Conservation (phyloP, 768 basidiomycete species). For the Pluteus cervinus region DNA sequence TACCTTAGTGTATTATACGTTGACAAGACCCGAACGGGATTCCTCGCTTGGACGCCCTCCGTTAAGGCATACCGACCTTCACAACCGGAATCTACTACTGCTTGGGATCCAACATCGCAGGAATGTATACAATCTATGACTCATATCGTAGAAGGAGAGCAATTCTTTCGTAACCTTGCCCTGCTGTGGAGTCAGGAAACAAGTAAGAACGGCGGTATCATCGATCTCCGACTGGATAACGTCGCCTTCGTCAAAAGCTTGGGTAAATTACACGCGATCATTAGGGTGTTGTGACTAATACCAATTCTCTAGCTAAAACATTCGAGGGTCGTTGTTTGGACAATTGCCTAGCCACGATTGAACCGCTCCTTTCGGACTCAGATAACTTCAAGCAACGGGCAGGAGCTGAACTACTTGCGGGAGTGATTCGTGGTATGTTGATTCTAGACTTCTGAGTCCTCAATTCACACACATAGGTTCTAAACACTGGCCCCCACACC, state of each 20-base stretch:
- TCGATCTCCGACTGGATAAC: constrained; percentile 54
- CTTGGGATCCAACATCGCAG: constrained; percentile 51
- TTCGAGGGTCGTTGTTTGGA: constrained; percentile 50
- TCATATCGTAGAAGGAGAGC: constrained; percentile 34
- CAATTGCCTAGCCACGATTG: constrained; percentile 46
- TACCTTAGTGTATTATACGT: constrained; percentile 42
- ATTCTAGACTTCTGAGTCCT: not conserved
- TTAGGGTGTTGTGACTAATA: constrained; percentile 3
- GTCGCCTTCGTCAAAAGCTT: constrained; percentile 34
- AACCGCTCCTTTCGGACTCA: constrained; percentile 53
- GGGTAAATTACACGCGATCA: constrained; percentile 17
- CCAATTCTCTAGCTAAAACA: constrained; percentile 49
- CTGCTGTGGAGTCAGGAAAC: constrained; percentile 81
- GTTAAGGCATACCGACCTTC: constrained; percentile 53
- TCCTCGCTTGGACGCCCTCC: constrained; percentile 63
- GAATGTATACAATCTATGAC: constrained; percentile 47
- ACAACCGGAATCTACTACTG: constrained; percentile 29
- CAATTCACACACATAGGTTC: constrained; percentile 41
- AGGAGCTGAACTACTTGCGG: constrained; percentile 58
- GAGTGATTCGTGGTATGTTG: constrained; percentile 62
- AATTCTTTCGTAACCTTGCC: constrained; percentile 58
- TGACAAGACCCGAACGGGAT: constrained; percentile 75
- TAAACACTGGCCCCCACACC: constrained; percentile 72
- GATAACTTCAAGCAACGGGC: constrained; percentile 88
- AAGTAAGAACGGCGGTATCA: constrained; percentile 39